A percentile compares a stretch with the other conserved stretches of the same genome.
These are phyloP conservation scores for Starmerella asiatica DNA, from an alignment of 805 yeast genomes.

Conservation along the genomic window DNA sequence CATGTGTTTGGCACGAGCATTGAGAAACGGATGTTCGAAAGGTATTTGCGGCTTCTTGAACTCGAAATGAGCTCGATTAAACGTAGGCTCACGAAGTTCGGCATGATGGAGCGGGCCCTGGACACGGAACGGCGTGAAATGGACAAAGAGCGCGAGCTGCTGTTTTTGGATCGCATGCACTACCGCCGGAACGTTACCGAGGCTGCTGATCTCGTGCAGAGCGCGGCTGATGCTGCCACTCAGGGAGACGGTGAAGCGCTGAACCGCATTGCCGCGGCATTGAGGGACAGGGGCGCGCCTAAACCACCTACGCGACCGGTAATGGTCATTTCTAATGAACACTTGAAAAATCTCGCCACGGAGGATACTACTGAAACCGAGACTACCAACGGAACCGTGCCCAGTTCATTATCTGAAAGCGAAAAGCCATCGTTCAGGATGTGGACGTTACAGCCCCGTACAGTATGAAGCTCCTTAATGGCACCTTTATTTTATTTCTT, in stretches of 20 bases:
- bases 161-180: slow-evolving; percentile 56
- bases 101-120: slow-evolving; percentile 46
- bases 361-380: slow-evolving; percentile 19
- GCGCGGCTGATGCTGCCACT: slow-evolving; percentile 31
- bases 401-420: slow-evolving; percentile 4
- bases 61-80: slow-evolving; percentile 65
- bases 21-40: slow-evolving; percentile 36
- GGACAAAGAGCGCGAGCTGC: slow-evolving; percentile 31
- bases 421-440: slow-evolving; percentile 7
- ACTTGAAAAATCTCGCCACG: slow-evolving; percentile 11
- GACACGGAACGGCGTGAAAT: slow-evolving; percentile 34
- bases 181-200: slow-evolving; percentile 44
- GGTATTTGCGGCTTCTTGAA: slow-evolving; percentile 51
- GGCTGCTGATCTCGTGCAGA: slow-evolving; percentile 40
- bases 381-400: slow-evolving; percentile 45
- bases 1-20: slow-evolving; percentile 20
- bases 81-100: slow-evolving; percentile 52
- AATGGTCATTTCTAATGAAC: slow-evolving; percentile 1
- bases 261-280: slow-evolving; percentile 19
- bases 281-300: slow-evolving; percentile 12
- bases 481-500: too few relatives aligned
- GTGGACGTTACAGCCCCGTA: slow-evolving; percentile 18
- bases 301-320: slow-evolving; percentile 15
- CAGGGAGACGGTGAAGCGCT: slow-evolving; percentile 16
- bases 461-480: too few relatives aligned